Base-by-base conservation (phyloP, 2,329 filamentous ascomycete species). In the Apiospora aurea region DNA sequence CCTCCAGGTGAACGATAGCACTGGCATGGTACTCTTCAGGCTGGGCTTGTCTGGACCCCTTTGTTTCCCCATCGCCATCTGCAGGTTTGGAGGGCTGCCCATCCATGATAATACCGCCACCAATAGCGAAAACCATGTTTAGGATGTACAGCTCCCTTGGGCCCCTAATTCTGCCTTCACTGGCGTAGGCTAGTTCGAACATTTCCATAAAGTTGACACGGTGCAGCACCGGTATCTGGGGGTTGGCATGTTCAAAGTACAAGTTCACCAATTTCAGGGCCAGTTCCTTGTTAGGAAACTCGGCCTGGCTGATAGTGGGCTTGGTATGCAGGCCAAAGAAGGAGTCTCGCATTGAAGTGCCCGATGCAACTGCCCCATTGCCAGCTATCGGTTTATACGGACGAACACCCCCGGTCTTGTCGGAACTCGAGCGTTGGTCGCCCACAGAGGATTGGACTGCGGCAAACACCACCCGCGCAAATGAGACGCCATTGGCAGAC, bases 41-140 rank as follows among this genome's bases (percentile, higher is more conserved):
- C 80, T 97, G 94, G 75, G 91, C 83, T 85, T 90, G 86, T 75
- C 84, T 84, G 2, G 72, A 57, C 53, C 46, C 46, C 4, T 61
- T 67, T n/a, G 29, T 66, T 6, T 70, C 69, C n/a, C 44, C 53
- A 44, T 80, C 80, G 46, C 79, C 78, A 43, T 79, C 77, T 14
- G 77, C 78, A 72, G 75, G 77, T 68, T 85, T 83, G 10, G 88
- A 81, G 79, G 89, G 81, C 81, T 89, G 77, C 78, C 84, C 84
- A 81, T 92, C 85, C 76, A 97, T 91, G 75, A 98, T 97, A 77
- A 98, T 97, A 24, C 95, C 96, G 24, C 94, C 93, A 8, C 96
- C 96, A 77, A 98, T 98, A 18, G 96, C 96, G 83, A 97, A 98
- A 34, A 98, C 95, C 83, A 98, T 98, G 82, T 98, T 98, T 74